A percentile compares a stretch with the other conserved stretches of the same genome.
phyloP scores from a whole-genome alignment of 345 rosid species.

The Salix exigua region DNA sequence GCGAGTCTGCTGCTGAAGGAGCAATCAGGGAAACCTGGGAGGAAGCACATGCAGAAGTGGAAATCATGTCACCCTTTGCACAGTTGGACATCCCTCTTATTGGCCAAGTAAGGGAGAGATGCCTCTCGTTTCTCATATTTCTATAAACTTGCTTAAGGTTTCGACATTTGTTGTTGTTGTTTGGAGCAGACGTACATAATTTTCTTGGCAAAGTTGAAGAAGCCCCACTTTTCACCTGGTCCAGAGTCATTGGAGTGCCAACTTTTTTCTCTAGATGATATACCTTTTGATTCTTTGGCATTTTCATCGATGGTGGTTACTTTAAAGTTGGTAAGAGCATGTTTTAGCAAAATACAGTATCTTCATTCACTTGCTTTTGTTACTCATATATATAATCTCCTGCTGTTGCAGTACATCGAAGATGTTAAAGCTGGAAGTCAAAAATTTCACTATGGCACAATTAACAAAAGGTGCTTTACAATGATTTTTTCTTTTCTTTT shows the following conservation, averaged over 20 bases:
- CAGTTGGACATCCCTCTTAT: constrained; percentile 92
- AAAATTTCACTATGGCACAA: constrained; percentile 84
- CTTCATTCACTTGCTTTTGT: neutral
- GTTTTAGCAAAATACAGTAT: neutral
- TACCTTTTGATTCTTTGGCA: constrained; percentile 87
- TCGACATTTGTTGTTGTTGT: constrained; percentile 10
- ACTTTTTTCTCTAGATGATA: constrained; percentile 71
- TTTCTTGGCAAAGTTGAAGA: constrained; percentile 86
- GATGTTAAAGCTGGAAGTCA: constrained; percentile 61
- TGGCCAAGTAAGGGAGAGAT: constrained; percentile 59
- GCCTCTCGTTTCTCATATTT: constrained; percentile 3
- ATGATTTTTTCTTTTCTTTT: neutral
- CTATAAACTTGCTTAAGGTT: constrained; percentile 7
- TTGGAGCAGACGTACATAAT: constrained; percentile 82
- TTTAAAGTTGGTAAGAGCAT: constrained; percentile 63
- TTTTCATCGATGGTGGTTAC: constrained; percentile 89
- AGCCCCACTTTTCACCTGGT: constrained; percentile 75
- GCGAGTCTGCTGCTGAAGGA: constrained; percentile 94
- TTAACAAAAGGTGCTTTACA: constrained; percentile 64
- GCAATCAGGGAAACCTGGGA: constrained; percentile 96
- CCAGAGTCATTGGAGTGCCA: constrained; percentile 86
- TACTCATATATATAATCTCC: constrained; percentile 3
- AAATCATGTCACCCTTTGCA: constrained; percentile 82
- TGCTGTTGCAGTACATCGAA: constrained; percentile 62
- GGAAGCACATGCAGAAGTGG: constrained; percentile 91